A percentile compares a stretch with the other conserved stretches of the same genome.
Evolutionary conservation across 2,329 filamentous ascomycete genomes (phyloP).

Genomic region (Plenodomus tracheiphilus): DNA sequence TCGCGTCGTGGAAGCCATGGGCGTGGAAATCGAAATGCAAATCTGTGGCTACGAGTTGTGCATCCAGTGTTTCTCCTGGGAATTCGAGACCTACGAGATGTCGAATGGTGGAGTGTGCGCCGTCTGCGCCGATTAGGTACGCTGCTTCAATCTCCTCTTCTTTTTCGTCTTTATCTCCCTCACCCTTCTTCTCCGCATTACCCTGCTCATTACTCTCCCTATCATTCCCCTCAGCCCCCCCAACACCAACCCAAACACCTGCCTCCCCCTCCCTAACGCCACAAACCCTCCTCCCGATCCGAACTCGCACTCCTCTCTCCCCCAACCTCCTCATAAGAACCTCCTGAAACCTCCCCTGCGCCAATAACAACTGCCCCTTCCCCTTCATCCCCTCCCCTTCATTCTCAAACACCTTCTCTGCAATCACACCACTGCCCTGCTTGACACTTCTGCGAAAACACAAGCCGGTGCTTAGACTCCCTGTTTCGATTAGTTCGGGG

Average conservation of each 20-base stretch:
- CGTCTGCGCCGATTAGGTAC: slow-evolving; percentile 39
- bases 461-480: slow-evolving; percentile 26
- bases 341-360: slow-evolving; percentile 39
- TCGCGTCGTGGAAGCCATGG: slow-evolving; percentile 46
- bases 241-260: too few relatives aligned
- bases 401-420: slow-evolving; percentile 26
- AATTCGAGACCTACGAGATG: slow-evolving; percentile 25
- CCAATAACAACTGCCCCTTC: slow-evolving; percentile 31
- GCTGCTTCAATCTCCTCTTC: slow-evolving; percentile 25
- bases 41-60: slow-evolving; percentile 46
- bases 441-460: slow-evolving; percentile 33
- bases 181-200: slow-evolving; percentile 1
- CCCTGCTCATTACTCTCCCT: slow-evolving; percentile 3
- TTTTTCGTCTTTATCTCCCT: too few relatives aligned
- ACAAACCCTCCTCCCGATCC: slow-evolving; percentile 23
- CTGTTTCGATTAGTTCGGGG: slow-evolving; percentile 36
- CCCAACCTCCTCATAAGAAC: slow-evolving; percentile 25
- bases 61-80: slow-evolving; percentile 41
- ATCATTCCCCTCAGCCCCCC: slow-evolving; percentile 10
- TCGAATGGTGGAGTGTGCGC: slow-evolving; percentile 26
- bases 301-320: slow-evolving; percentile 16
- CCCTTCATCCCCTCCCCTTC: slow-evolving; percentile 23
- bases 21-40: slow-evolving; percentile 42
- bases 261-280: slow-evolving; percentile 18
- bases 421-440: slow-evolving; percentile 32